A percentile compares a stretch with the other conserved stretches of the same genome.
Conservation (phyloP, 305 asterid genomes). For the Plantago coronopus region DNA sequence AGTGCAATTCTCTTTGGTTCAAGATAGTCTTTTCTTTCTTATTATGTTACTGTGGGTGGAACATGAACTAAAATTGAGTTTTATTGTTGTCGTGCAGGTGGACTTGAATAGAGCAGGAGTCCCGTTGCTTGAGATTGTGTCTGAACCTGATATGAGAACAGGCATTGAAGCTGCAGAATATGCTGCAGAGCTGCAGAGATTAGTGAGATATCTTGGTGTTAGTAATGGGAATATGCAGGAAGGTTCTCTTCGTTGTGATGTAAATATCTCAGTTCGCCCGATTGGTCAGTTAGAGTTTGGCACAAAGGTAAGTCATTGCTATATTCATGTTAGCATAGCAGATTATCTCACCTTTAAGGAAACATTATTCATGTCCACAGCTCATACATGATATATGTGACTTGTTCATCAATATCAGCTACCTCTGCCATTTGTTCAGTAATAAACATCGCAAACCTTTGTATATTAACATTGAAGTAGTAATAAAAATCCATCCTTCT, state of each 20-base stretch:
- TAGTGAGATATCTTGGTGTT: conserved; percentile 93
- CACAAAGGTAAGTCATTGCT: conserved; percentile 63
- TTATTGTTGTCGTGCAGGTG: conserved; percentile 44
- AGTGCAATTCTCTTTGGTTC: conserved; percentile 23
- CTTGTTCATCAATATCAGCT: too few species aligned
- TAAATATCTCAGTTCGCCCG: conserved; percentile 90
- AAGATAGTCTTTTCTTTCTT: not conserved
- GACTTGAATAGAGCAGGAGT: conserved; percentile 99
- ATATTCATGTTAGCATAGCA: conserved; percentile 6
- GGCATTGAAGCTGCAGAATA: conserved; percentile 98
- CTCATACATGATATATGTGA: too few species aligned
- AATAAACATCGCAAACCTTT: too few species aligned
- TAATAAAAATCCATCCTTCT: too few species aligned
- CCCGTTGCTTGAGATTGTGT: conserved; percentile 95
- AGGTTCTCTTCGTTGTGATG: conserved; percentile 99
- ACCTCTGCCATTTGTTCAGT: too few species aligned
- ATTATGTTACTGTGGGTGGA: conserved; percentile 5
- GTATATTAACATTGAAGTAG: too few species aligned
- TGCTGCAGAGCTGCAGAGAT: conserved; percentile 92
- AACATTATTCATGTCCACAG: not conserved
- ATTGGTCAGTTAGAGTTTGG: conserved; percentile 84
- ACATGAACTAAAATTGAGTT: not conserved
- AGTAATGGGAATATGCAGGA: conserved; percentile 98
- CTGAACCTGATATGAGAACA: conserved; percentile 99
- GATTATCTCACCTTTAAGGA: too few species aligned